phyloP scores from a whole-genome alignment of 306 rosid species.

The Fagus crenata region DNA sequence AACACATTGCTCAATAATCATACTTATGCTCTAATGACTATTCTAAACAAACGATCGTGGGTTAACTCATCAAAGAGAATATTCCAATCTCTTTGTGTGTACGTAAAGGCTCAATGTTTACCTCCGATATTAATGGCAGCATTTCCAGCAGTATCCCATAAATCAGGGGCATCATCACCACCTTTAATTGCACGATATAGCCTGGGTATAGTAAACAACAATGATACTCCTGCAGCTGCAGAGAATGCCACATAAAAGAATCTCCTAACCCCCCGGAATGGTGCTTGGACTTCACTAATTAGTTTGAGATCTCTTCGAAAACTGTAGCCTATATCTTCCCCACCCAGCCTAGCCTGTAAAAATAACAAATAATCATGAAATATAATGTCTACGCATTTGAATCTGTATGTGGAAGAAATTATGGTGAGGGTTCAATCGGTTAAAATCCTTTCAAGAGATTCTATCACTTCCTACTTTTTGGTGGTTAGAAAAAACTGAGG shows the following conservation, averaged over 20 bases:
- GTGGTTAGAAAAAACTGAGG: neutral
- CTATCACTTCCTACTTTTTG: slow-evolving; percentile 2
- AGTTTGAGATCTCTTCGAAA: slow-evolving; percentile 98
- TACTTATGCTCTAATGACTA: slow-evolving; percentile 7
- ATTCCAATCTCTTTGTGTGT: slow-evolving; percentile 24
- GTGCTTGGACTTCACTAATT: slow-evolving; percentile 98
- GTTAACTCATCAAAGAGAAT: slow-evolving; percentile 7
- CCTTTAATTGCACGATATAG: slow-evolving; percentile 66
- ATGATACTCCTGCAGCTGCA: slow-evolving; percentile 92
- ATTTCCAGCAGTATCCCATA: slow-evolving; percentile 83
- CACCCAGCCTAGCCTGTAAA: slow-evolving; percentile 87
- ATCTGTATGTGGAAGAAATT: slow-evolving; percentile 18
- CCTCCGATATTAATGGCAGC: slow-evolving; percentile 90
- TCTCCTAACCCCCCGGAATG: slow-evolving; percentile 91
- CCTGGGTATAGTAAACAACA: slow-evolving; percentile 68
- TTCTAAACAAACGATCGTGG: slow-evolving; percentile 15
- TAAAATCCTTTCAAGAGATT: slow-evolving; percentile 18
- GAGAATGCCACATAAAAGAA: slow-evolving; percentile 80
- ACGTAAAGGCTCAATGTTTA: slow-evolving; percentile 41
- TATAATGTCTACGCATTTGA: slow-evolving; percentile 5
- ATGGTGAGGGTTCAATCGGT: neutral
- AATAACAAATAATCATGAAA: slow-evolving; percentile 11
- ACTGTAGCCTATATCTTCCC: slow-evolving; percentile 91
- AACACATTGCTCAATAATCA: slow-evolving; percentile 15
- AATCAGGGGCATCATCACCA: slow-evolving; percentile 84